These are phyloP conservation scores for Leucaena leucocephala DNA, from an alignment of 306 rosid genomes.

Conservation along the genomic window DNA sequence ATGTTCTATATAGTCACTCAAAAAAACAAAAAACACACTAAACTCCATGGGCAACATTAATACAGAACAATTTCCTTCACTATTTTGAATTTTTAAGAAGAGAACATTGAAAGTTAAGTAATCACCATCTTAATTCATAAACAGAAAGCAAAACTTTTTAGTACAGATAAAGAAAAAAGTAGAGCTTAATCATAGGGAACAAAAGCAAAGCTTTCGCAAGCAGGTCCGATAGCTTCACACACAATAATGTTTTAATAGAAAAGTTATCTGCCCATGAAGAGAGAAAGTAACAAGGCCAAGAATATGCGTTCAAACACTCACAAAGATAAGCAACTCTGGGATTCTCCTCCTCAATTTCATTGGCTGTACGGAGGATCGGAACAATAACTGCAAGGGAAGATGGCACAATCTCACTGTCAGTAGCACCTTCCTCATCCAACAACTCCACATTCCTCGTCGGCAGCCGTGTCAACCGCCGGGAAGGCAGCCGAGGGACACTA, in stretches of 20 bases:
- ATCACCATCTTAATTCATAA: conserved; percentile 4
- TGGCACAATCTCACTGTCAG: conserved; percentile 75
- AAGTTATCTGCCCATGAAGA: not conserved
- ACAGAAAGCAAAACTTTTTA: conserved; percentile 1
- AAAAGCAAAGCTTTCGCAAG: not conserved
- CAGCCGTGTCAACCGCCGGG: conserved; percentile 52
- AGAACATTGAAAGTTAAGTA: not conserved
- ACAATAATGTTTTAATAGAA: not conserved
- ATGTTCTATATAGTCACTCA: conserved; percentile 14
- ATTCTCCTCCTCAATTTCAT: conserved; percentile 70
- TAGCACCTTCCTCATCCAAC: conserved; percentile 51
- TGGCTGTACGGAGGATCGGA: conserved; percentile 88
- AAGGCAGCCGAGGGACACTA: conserved; percentile 47
- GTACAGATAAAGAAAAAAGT: not conserved
- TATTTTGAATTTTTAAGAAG: not conserved
- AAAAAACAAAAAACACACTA: conserved; percentile 11
- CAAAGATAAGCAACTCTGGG: conserved; percentile 94
- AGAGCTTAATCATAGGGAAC: not conserved
- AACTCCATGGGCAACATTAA: not conserved
- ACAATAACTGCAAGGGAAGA: conserved; percentile 67
- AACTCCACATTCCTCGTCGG: conserved; percentile 58
- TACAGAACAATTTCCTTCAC: no score
- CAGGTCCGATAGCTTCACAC: not conserved
- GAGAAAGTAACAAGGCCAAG: not conserved
- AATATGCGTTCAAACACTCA: conserved; percentile 40